A percentile compares a stretch with the other conserved stretches of the same genome.
Conservation (phyloP, 208 protist species). For the Trypanosoma conorhini region DNA sequence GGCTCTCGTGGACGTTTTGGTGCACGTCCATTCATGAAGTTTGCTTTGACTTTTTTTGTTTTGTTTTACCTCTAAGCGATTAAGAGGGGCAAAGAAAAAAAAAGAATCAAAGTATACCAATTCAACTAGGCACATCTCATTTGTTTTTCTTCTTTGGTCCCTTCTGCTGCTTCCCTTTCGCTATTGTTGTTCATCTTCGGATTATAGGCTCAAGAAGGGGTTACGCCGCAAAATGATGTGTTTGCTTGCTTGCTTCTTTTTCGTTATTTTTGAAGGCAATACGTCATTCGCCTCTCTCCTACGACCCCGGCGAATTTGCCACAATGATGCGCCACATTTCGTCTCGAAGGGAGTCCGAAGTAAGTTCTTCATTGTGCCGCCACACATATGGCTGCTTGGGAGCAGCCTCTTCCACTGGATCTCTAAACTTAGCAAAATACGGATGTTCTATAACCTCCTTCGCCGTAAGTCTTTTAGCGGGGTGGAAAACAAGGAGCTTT, state of each 20-base stretch:
- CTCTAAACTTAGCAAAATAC: slow-evolving; percentile 92
- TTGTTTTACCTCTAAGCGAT: not conserved
- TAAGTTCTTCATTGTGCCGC: slow-evolving; percentile 66
- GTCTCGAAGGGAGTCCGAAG: slow-evolving; percentile 65
- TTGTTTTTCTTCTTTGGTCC: not conserved
- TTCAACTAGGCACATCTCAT: not conserved
- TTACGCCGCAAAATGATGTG: not conserved
- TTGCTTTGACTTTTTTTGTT: slow-evolving; percentile 11
- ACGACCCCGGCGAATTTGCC: slow-evolving; percentile 38
- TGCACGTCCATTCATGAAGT: slow-evolving; percentile 13
- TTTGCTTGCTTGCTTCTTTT: not conserved
- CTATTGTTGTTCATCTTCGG: not conserved
- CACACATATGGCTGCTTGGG: slow-evolving; percentile 75
- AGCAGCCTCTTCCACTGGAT: slow-evolving; percentile 73
- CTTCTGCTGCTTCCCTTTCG: not conserved
- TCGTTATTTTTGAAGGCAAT: not conserved
- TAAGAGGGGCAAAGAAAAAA: slow-evolving; percentile 1
- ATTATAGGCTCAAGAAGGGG: not conserved
- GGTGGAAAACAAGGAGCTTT: slow-evolving; percentile 97
- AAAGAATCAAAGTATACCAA: not conserved
- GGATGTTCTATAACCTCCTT: slow-evolving; percentile 94
- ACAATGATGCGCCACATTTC: slow-evolving; percentile 78
- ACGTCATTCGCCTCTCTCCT: slow-evolving; percentile 1
- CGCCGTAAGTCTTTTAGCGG: slow-evolving; percentile 93
- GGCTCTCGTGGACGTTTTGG: slow-evolving; percentile 66